Evolutionary conservation across 2,329 filamentous ascomycete species (phyloP), one percentile per base, ranked within the genome.

Genomic region (Fusarium sp.): DNA sequence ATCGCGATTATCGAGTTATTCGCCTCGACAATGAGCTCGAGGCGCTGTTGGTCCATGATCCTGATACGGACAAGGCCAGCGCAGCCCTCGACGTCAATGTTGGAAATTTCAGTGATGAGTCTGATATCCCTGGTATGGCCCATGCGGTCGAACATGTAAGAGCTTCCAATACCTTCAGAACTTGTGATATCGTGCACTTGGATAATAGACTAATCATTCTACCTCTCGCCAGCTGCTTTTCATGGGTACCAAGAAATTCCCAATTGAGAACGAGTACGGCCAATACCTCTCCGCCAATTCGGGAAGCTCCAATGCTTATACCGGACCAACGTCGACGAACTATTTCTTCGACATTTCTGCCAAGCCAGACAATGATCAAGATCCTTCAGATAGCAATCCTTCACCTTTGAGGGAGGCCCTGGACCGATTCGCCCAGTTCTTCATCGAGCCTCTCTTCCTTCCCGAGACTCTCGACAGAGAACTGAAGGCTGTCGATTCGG

Each of bases 181-280:
- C 8, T 14, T 49, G 51, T 39, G 30, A 49, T 52, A 34, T 14
- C 15, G n/a, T 32, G 20, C 3, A 30, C 9, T 26, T 28, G 44
- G n/a, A n/a, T n/a, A 28, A 24, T 39, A 47, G 39, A 43, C 69
- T 74, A 48, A 74, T 50, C 14, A 30, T 38, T 34, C 48, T 32
- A 8, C 23, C 53, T 24, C 8, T n/a, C 12, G 32, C 30, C 51
- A 89, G 85, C 82, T 97, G 68, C 83, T 99, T 23, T 99, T 99
- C 82, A 98, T 99, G 96, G 96, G 96, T 48, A 99, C 96, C 9
- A 91, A 97, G 79, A 99, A 98, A 87, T 99, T 96, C 75, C 96
- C 96, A 1, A 88, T 90, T 76, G 95, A 97, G 80, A 98, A 99
- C 78, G 95, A 92, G 68, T 99, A 99, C 83, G 93, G 93, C 74